phyloP scores from a whole-genome alignment of 768 basidiomycete species.

The Leucogyrophana mollusca region DNA sequence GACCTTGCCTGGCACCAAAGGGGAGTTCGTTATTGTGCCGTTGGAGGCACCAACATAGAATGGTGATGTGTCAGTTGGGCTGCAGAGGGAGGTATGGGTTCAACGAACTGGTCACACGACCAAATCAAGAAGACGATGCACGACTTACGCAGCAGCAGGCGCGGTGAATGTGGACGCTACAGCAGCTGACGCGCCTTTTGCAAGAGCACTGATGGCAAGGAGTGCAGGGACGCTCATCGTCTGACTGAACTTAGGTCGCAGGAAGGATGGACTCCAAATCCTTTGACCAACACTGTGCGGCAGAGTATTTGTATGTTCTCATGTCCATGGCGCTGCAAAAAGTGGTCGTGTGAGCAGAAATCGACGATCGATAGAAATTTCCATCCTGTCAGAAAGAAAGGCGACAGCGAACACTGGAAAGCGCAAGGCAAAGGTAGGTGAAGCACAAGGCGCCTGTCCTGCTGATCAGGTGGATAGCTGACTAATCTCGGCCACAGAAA shows the following conservation, averaged over 20 bases:
- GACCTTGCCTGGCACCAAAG: conserved; percentile 37
- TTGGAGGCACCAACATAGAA: conserved; percentile 44
- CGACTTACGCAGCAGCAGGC: conserved; percentile 20
- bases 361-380: too few species aligned
- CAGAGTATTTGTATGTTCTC: too few species aligned
- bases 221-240: conserved; percentile 9
- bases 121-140: not conserved
- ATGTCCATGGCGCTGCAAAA: too few species aligned
- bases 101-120: not conserved
- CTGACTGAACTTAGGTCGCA: not conserved
- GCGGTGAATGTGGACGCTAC: conserved; percentile 19
- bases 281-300: not conserved
- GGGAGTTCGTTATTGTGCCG: conserved; percentile 35
- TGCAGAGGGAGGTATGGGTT: conserved; percentile 4
- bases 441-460: too few species aligned
- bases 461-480: too few species aligned
- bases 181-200: conserved; percentile 12
- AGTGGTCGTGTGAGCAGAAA: too few species aligned
- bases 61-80: conserved; percentile 22
- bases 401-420: too few species aligned
- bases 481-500: too few species aligned
- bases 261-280: not conserved
- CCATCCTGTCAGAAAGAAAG: too few species aligned
- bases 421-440: too few species aligned
- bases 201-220: conserved; percentile 15